Base-by-base conservation (phyloP, 768 basidiomycete genomes). In the Crassisporium funariophilum region DNA sequence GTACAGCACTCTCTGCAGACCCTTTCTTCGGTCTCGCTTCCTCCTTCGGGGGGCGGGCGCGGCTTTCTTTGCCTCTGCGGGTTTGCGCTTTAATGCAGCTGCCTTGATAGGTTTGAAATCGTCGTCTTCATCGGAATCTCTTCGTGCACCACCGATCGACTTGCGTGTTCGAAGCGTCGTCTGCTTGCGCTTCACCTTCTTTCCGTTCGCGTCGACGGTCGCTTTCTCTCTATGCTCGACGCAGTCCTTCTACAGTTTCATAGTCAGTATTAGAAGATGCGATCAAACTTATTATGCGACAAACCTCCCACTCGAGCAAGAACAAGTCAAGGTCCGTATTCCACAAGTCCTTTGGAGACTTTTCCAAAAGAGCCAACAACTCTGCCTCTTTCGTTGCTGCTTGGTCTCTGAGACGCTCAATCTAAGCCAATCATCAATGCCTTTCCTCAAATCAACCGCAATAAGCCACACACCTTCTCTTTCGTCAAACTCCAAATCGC, bases 401-500 rank as follows among this genome's bases (percentile, higher is more conserved):
- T 73, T 92, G 91, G 56, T 79, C 76, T 36, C 81, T 74, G 4
- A 99, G 77, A 69, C 81, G 94, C 50, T 86, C 89, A 56, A 97
- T 94, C 90, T 94, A 50, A 33, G 16, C 27, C 29, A 31, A 31
- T 31, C 29, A n/a, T n/a, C n/a, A n/a, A n/a, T 31, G 5, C 29
- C n/a, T 31, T 11, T 3, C 29, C 7, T 31, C 34, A 7, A 41
- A 36, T 17, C 16, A 19, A 10, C 4, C 19, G 17, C 33, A 16
- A 49, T 66, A 4, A 35, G n/a, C 37, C 10, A 50, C 64, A 5
- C 43, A 88, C 91, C 83, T 87, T 95, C 69, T 98, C 95, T 57
- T 79, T 85, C 0, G 95, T 99, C 74, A 99, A 72, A 69, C 87
- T 95, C 76, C 83, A 94, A 60, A 99, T 95, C 1, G 92, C 73